Evolutionary conservation across 2,329 filamentous ascomycete species (phyloP).

Genomic region (Aspergillus fructus): DNA sequence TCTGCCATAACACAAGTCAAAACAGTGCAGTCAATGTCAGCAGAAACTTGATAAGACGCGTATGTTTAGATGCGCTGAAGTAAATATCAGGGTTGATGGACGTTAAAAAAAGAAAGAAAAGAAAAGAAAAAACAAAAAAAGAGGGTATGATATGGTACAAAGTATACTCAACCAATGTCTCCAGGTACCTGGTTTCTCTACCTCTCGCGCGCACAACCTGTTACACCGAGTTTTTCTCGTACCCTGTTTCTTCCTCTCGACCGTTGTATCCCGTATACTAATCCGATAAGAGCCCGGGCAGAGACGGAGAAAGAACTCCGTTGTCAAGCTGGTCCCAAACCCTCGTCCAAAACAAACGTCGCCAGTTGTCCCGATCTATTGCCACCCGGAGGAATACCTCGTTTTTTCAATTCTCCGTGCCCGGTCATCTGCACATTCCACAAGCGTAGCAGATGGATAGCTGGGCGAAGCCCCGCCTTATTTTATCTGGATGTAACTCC

Average conservation of each 20-base stretch:
- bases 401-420: not conserved
- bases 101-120: not conserved
- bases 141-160: not conserved
- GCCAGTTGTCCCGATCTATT: not conserved
- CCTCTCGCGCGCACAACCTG: not conserved
- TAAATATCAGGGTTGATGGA: not conserved
- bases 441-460: not conserved
- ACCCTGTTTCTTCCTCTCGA: too few species aligned
- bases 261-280: not conserved
- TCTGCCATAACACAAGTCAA: not conserved
- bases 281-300: not conserved
- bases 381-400: conserved; percentile 1
- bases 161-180: not conserved
- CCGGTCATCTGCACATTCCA: not conserved
- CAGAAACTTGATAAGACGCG: not conserved
- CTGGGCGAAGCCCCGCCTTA: not conserved
- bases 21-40: not conserved
- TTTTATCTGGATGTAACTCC: conserved; percentile 4
- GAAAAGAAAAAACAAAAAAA: not conserved
- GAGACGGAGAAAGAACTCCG: not conserved
- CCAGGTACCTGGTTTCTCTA: not conserved
- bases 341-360: not conserved
- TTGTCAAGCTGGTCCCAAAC: not conserved
- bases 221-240: not conserved
- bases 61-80: not conserved